Evolutionary conservation across 2,329 filamentous ascomycete genomes (phyloP), one percentile per base, ranked within the genome.

Genomic region (Ophioceras dolichostomum): DNA sequence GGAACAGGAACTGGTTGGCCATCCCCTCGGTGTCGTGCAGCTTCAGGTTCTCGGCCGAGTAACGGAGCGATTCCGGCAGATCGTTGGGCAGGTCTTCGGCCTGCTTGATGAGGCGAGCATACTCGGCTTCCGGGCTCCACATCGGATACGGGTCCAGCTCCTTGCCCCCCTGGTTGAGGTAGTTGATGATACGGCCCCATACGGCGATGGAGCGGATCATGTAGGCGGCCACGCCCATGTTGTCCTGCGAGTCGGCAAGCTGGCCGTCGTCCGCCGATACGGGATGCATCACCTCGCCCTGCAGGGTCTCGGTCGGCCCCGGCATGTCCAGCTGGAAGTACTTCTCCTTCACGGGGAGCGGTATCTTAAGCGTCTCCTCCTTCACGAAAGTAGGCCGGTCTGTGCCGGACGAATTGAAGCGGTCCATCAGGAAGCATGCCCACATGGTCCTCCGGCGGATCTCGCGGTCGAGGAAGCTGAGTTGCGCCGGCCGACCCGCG

Each of bases 351-450:
- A 95, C 83, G 0, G 91, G 91, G 18, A 98, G 62, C 45, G 91
- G 89, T 13, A 95, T 85, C 47, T 86, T 80, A 43, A 96, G 73
- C 39, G 84, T 85, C 46, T 91, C 84, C 55, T 95, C 87, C 46
- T 84, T 81, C 38, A 94, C 81, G 47, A 95, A 94, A 37, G 86
- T 84, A 16, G 91, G 91, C 27, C 89, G 73, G 50, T 95, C 88
- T 3, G 86, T 93, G 2, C 91, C 89, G 1, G 88, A 95, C 0
- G 89, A 95, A 58, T 93, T 95, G 65, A 95, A 95, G 0, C 89
- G 78, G 55, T 98, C 91, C 88, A 96, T 95, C 39, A 95, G 59
- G 51, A 94, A 94, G 54, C 89, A 96, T 10, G 88, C 84, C 91
- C 91, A 98, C 89, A 98, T 96, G 3, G 87, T 91, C 39, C 91